Conservation (phyloP, 2,329 filamentous ascomycete species). For the Cladosporium colombiae region DNA sequence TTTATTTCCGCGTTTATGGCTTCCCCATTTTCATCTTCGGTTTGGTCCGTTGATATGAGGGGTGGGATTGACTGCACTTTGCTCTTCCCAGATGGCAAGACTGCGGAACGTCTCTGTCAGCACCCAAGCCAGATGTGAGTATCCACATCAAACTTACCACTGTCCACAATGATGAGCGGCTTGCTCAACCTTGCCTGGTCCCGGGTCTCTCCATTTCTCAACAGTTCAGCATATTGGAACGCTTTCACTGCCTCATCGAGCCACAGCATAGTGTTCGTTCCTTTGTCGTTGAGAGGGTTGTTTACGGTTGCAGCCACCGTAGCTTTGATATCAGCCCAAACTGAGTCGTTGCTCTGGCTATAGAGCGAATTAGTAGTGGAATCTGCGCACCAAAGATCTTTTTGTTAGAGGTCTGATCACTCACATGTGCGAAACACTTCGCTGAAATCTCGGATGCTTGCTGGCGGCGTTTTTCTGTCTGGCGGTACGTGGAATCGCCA, state of each 20-base stretch:
- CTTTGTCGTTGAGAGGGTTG: neutral
- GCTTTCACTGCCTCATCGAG: neutral
- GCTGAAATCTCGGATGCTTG: no score
- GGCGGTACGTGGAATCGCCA: neutral
- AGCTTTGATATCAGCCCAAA: neutral
- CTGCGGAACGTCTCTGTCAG: neutral
- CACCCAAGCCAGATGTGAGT: neutral
- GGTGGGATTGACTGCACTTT: neutral
- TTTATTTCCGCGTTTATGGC: neutral
- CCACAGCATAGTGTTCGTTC: neutral
- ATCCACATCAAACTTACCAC: neutral
- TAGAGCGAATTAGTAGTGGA: no score
- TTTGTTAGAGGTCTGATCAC: no score
- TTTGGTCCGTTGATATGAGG: neutral
- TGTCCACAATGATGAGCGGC: neutral
- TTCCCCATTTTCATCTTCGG: neutral
- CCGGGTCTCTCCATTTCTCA: neutral
- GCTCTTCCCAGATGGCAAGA: neutral
- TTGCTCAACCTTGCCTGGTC: neutral
- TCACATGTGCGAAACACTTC: no score
- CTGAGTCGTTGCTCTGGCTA: neutral
- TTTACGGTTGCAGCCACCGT: neutral
- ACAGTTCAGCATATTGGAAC: neutral
- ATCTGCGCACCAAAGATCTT: no score
- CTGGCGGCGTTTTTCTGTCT: no score